Evolutionary conservation across 2,329 filamentous ascomycete species (phyloP).

Genomic region (Aspergillus udagawae): DNA sequence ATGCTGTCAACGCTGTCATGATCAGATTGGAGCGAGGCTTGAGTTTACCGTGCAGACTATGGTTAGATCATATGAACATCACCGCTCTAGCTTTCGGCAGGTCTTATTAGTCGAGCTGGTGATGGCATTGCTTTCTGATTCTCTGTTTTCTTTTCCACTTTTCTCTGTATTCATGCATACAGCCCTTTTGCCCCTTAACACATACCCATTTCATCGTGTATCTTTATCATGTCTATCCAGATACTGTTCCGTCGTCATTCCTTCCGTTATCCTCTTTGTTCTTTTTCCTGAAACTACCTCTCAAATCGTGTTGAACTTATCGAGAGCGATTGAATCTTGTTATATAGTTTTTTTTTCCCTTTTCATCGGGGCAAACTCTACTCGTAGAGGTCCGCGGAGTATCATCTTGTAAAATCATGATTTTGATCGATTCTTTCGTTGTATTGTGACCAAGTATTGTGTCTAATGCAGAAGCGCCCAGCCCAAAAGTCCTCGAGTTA

Average conservation of each 20-base stretch:
- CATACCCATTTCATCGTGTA: background rate
- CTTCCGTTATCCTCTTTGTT: background rate
- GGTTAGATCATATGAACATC: background rate
- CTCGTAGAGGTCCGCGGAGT: slow-evolving; percentile 1
- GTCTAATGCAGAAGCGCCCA: slow-evolving; percentile 2
- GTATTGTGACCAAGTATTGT: slow-evolving; percentile 6
- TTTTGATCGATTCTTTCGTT: background rate
- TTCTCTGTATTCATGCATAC: slow-evolving; percentile 1
- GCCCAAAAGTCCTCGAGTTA: slow-evolving; percentile 4
- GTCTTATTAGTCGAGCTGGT: slow-evolving; percentile 10
- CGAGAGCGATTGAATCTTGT: slow-evolving; percentile 7
- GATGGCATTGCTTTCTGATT: slow-evolving; percentile 3
- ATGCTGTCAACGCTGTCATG: background rate
- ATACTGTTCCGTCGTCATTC: slow-evolving; percentile 3
- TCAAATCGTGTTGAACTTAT: background rate
- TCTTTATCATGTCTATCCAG: slow-evolving; percentile 3
- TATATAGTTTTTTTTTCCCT: slow-evolving; percentile 5
- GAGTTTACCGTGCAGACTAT: background rate
- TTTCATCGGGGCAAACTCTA: background rate
- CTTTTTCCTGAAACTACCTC: background rate
- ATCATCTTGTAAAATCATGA: background rate
- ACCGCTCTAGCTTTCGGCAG: slow-evolving; percentile 8
- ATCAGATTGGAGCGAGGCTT: background rate
- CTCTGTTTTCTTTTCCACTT: background rate
- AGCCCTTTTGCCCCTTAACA: background rate